phyloP scores from a whole-genome alignment of 345 rosid species.

The Citrus cavaleriei region DNA sequence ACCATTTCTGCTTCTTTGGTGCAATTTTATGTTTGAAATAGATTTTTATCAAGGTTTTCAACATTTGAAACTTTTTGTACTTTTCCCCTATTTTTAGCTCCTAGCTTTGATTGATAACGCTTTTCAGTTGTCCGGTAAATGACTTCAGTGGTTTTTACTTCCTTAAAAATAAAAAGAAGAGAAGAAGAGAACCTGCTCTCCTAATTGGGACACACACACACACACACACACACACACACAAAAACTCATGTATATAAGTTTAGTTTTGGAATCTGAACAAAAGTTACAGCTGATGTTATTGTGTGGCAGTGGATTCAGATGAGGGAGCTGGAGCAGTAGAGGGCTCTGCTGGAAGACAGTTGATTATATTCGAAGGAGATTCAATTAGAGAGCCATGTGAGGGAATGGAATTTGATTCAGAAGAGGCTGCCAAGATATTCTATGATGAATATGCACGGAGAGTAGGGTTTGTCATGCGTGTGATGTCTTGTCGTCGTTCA shows the following conservation, averaged over 20 bases:
- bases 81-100: background rate
- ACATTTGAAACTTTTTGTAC: background rate
- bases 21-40: background rate
- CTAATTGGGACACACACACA: background rate
- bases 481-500: constrained; percentile 91
- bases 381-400: constrained; percentile 55
- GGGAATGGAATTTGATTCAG: constrained; percentile 86
- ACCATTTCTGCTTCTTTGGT: background rate
- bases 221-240: no score
- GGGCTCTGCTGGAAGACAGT: constrained; percentile 34
- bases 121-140: background rate
- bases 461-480: constrained; percentile 90
- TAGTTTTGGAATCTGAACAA: background rate
- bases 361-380: constrained; percentile 28
- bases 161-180: background rate
- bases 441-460: constrained; percentile 79
- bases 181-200: background rate
- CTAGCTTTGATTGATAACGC: background rate
- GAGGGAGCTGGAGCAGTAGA: constrained; percentile 36
- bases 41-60: background rate
- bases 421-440: constrained; percentile 81
- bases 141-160: background rate
- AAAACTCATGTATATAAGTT: background rate
- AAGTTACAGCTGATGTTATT: constrained; percentile 3
- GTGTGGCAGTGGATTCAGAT: constrained; percentile 51